A percentile compares a stretch with the other conserved stretches of the same genome.
Conservation (phyloP, 495 filamentous ascomycete species). For the Aspergillus biplanus region DNA sequence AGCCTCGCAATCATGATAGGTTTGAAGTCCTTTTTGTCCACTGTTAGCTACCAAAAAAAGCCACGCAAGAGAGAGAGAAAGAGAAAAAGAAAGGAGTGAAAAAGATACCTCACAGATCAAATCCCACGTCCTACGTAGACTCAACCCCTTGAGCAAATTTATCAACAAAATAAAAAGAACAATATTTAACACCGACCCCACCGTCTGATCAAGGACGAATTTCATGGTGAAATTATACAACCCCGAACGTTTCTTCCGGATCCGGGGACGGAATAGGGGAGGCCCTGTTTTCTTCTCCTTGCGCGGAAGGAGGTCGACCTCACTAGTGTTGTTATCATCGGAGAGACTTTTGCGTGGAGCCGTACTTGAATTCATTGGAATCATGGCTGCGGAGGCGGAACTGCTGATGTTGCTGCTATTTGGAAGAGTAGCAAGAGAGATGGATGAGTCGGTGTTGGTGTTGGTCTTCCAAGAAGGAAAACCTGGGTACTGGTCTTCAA, state of each 20-base stretch:
- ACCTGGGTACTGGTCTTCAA: slow-evolving; percentile 60
- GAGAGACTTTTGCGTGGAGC: neutral
- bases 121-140: slow-evolving; percentile 30
- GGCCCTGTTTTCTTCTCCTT: slow-evolving; percentile 27
- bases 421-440: neutral
- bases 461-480: slow-evolving; percentile 31
- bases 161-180: slow-evolving; percentile 69
- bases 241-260: slow-evolving; percentile 36
- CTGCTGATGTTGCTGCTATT: neutral
- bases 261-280: slow-evolving; percentile 53
- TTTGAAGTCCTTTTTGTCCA: slow-evolving; percentile 60
- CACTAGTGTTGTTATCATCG: neutral
- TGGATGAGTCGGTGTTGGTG: slow-evolving; percentile 1
- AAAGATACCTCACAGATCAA: slow-evolving; percentile 41
- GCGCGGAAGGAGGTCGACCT: slow-evolving; percentile 1
- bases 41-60: neutral
- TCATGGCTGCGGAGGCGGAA: neutral
- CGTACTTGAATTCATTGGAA: neutral
- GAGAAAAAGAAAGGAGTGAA: slow-evolving; percentile 7
- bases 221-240: slow-evolving; percentile 77
- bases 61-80: slow-evolving; percentile 11
- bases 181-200: slow-evolving; percentile 78
- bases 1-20: slow-evolving; percentile 73
- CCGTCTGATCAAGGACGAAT: slow-evolving; percentile 78
- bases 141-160: slow-evolving; percentile 53